Base-by-base conservation (phyloP, 2,329 filamentous ascomycete genomes). In the Epichloe typhina region DNA sequence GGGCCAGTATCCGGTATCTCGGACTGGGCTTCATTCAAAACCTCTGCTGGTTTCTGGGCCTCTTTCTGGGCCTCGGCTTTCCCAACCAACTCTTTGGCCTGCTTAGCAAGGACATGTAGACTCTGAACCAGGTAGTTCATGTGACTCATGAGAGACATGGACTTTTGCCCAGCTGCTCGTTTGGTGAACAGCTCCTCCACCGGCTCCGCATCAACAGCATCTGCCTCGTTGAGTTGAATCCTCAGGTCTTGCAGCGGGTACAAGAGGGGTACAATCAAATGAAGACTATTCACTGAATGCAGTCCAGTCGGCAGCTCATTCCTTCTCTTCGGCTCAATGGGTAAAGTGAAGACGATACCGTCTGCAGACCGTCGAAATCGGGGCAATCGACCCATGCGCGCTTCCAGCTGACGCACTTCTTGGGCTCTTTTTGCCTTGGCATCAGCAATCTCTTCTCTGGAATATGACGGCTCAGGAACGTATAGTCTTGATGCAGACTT, bases 51-150 rank as follows among this genome's bases (percentile, higher is more conserved):
- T 23, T 56, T 19, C 17, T 19, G 17, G 17, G 17, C 17, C 17
- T 19, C 17, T 19, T 19, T 37, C 12, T 43, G 23, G 5, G 43
- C 19, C 19, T n/a, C 49, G 2, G 50, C 52, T 49, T 55, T 50
- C 13, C 51, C 52, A 5, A 56, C 56, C 38, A 55, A 56, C 5
- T 56, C 55, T 39, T 71, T 56, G 2, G 68, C 69, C 47, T 80
- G 74, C 59, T 77, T 83, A 13, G 80, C 82, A 59, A 91, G 70
- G 2, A 69, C 65, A 59, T 86, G 80, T 55, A 90, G 75, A 58
- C 87, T 87, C 62, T 84, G 80, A 2, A 80, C 74, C 7, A 91
- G 68, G 59, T 83, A 87, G 61, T 91, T 91, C 57, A 91, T 65
- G 57, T 87, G 84, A 52, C 79, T 83, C 68, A 85, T 84, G 50